Evolutionary conservation across 192 early-diverging fungal species (phyloP).

Genomic region (Neocallimastix lanati): DNA sequence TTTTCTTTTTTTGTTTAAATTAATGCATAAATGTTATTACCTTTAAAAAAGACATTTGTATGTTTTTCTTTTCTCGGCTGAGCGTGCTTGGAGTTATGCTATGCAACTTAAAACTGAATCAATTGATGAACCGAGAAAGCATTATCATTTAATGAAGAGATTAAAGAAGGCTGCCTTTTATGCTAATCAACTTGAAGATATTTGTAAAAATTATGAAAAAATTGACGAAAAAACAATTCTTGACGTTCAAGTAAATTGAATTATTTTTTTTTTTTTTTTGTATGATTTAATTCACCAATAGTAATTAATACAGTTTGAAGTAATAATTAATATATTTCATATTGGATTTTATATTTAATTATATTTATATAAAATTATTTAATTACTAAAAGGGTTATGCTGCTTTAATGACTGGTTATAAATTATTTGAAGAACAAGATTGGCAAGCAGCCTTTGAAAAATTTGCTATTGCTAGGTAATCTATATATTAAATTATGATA

Average conservation of each 20-base stretch:
- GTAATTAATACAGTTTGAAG: too few relatives aligned
- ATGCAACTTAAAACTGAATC: conserved; percentile 55
- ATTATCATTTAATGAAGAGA: conserved; percentile 36
- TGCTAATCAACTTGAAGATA: conserved; percentile 18
- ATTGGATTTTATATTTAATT: too few relatives aligned
- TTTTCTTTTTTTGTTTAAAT: too few relatives aligned
- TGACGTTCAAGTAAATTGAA: conserved; percentile 26
- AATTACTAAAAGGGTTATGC: conserved; percentile 39
- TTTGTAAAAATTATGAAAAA: conserved; percentile 20
- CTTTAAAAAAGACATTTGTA: conserved; percentile 25
- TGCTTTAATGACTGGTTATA: conserved; percentile 40
- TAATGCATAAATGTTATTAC: neutral
- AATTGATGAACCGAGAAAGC: conserved; percentile 41
- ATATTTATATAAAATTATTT: too few relatives aligned
- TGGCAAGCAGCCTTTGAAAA: conserved; percentile 45
- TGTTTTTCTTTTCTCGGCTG: conserved; percentile 46
- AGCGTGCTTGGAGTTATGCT: conserved; percentile 55
- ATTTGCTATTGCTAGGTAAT: conserved; percentile 40
- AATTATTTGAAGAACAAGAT: conserved; percentile 44
- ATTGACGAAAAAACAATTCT: conserved; percentile 28
- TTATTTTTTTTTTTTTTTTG: neutral
- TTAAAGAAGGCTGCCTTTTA: conserved; percentile 40
- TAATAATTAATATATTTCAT: too few relatives aligned
- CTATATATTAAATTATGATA: neutral
- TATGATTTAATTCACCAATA: too few relatives aligned